Percentiles rank a stretch among this genome's conserved stretches.
Evolutionary conservation across 371 early-diverging fungal species (phyloP).

Genomic region (Mortierella sp.): DNA sequence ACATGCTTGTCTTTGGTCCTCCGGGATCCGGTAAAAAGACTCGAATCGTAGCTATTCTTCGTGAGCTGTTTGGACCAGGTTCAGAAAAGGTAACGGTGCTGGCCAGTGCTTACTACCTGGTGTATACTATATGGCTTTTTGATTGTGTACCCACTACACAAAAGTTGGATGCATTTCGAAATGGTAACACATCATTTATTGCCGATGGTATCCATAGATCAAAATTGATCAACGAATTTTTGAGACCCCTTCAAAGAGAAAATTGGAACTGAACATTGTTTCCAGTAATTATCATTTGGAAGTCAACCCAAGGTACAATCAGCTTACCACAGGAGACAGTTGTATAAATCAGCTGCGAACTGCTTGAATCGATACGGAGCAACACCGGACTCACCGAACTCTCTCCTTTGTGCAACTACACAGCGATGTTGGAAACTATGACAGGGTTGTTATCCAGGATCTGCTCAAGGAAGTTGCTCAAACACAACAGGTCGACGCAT

Average conservation of each 20-base stretch:
- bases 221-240: slow-evolving; percentile 91
- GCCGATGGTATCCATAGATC: slow-evolving; percentile 63
- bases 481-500: slow-evolving; percentile 94
- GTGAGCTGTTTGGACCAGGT: slow-evolving; percentile 91
- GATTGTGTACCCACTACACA: not conserved
- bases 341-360: not conserved
- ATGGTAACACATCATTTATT: not conserved
- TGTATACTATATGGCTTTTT: not conserved
- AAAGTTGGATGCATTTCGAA: not conserved
- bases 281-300: slow-evolving; percentile 95
- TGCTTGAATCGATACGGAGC: not conserved
- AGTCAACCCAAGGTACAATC: slow-evolving; percentile 87
- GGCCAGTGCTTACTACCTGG: not conserved
- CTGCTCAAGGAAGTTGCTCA: slow-evolving; percentile 98
- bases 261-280: slow-evolving; percentile 86
- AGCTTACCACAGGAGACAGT: not conserved
- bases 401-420: not conserved
- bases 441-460: slow-evolving; percentile 97
- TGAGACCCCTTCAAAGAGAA: slow-evolving; percentile 85
- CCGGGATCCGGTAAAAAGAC: slow-evolving; percentile 99
- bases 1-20: slow-evolving; percentile 97
- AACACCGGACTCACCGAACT: not conserved
- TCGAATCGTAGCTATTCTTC: slow-evolving; percentile 86
- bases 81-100: slow-evolving; percentile 86
- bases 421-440: slow-evolving; percentile 95